Percentiles rank a stretch among this genome's conserved stretches.
These are phyloP conservation scores for Endoconidiophora polonica DNA, from an alignment of 2,329 filamentous ascomycete genomes.

Conservation along the genomic window DNA sequence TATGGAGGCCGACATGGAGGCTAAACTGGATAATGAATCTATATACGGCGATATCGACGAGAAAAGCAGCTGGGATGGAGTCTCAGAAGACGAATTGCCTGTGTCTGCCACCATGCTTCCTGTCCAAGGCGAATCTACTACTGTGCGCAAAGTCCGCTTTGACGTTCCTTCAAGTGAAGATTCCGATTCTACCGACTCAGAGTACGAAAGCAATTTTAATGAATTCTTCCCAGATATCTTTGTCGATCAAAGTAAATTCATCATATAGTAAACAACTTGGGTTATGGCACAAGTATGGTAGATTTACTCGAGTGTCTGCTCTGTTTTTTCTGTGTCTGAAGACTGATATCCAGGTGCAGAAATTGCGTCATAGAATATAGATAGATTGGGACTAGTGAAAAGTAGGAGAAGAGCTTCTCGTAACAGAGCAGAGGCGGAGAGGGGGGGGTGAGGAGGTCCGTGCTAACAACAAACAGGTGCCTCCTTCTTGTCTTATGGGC, in stretches of 20 bases:
- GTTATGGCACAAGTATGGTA: too few species aligned
- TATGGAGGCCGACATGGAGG: neutral
- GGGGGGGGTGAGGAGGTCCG: too few species aligned
- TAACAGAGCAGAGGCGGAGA: too few species aligned
- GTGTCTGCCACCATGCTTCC: neutral
- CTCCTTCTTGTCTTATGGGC: too few species aligned
- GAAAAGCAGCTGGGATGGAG: slow-evolving; percentile 8
- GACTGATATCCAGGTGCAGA: too few species aligned
- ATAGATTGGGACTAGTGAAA: too few species aligned
- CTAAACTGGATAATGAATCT: slow-evolving; percentile 3
- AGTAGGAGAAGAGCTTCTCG: too few species aligned
- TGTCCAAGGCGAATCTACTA: slow-evolving; percentile 23
- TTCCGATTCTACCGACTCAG: slow-evolving; percentile 46
- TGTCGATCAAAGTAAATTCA: slow-evolving; percentile 39
- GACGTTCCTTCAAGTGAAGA: slow-evolving; percentile 45
- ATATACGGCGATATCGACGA: slow-evolving; percentile 9
- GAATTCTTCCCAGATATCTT: slow-evolving; percentile 66
- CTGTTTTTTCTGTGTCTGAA: too few species aligned
- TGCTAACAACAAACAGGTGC: too few species aligned
- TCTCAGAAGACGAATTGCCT: slow-evolving; percentile 4
- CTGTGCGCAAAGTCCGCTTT: slow-evolving; percentile 57
- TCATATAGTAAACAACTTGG: too few species aligned
- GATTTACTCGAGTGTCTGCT: too few species aligned
- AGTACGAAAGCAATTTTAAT: slow-evolving; percentile 30
- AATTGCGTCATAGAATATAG: too few species aligned